Evolutionary conservation across 306 rosid genomes (phyloP), one percentile per base, ranked within the genome.

Genomic region (Psophocarpus tetragonolobus): DNA sequence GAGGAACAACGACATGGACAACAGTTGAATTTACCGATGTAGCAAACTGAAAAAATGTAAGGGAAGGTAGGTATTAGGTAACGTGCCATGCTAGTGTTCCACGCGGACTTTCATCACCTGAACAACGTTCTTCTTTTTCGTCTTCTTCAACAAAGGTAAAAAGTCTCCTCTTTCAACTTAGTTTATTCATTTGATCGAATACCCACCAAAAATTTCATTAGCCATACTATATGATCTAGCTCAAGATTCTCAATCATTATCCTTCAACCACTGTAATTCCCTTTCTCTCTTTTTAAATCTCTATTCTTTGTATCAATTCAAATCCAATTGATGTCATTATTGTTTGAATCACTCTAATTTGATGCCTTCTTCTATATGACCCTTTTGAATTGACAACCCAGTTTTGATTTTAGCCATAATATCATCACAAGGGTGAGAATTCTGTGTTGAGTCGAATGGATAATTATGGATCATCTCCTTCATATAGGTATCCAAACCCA

Each of bases 401-500:
- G 62, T 23, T 61, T 32, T 69, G 54, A 45, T 24, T 12, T 54
- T 13, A 18, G 1, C 5, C 2, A 1, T n/a, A 24, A 17, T 36
- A 41, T 30, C 3, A 29, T 47, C 41, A 44, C n/a, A 47, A 71
- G 68, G n/a, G 73, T 74, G 53, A 47, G 38, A 57, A 26, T 75
- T 48, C 38, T 70, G 38, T 47, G 13, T 6, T 65, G 11, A 73
- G 20, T 11, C 68, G 57, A 15, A 85, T 85, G 89, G 89, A 85
- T 50, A 79, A 85, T 18, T 71, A 75, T 60, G 83, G 85, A 3
- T 78, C 87, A 42, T 68, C 88, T 20, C 35, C 76, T 38, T 80
- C 86, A 24, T 77, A 82, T 20, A 13, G 77, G 3, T 82, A 85
- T 75, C 89, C 86, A 27, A 75, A 45, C 27, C 84, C 86, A 12